These are phyloP conservation scores for Lichtheimia ornata DNA, from an alignment of 371 early-diverging fungal genomes.

Conservation along the genomic window DNA sequence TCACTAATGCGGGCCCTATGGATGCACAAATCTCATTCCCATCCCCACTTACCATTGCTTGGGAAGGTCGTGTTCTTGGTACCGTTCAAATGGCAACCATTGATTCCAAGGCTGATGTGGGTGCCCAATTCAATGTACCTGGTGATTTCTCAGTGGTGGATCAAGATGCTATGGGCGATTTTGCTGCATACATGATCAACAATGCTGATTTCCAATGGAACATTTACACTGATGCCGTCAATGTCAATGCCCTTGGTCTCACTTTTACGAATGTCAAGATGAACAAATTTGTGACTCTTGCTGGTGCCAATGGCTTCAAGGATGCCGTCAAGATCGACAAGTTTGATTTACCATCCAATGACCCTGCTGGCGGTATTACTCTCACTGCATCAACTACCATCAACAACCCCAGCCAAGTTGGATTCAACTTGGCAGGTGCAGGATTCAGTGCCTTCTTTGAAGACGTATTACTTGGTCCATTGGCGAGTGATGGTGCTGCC, in stretches of 20 bases:
- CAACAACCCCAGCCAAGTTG: constrained; percentile 55
- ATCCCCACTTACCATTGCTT: constrained; percentile 44
- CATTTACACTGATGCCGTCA: constrained; percentile 39
- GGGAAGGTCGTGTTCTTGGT: constrained; percentile 53
- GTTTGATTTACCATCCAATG: constrained; percentile 54
- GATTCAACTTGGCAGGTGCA: constrained; percentile 35
- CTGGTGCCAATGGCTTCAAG: constrained; percentile 50
- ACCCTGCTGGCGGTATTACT: constrained; percentile 49
- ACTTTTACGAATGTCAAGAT: constrained; percentile 48
- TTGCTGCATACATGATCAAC: constrained; percentile 58
- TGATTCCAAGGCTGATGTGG: constrained; percentile 35
- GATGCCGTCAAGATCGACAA: constrained; percentile 48
- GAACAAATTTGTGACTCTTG: constrained; percentile 43
- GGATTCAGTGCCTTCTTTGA: constrained; percentile 26
- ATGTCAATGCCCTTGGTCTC: constrained; percentile 51
- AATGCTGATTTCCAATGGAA: constrained; percentile 53
- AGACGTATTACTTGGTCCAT: constrained; percentile 29
- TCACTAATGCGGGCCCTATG: constrained; percentile 64
- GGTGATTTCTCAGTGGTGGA: constrained; percentile 51
- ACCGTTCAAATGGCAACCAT: constrained; percentile 48
- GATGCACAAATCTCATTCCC: constrained; percentile 62
- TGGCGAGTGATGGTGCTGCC: constrained; percentile 23
- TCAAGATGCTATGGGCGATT: constrained; percentile 38
- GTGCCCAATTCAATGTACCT: constrained; percentile 42
- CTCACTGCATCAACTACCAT: constrained; percentile 43